These are phyloP conservation scores for Posidonia oceanica DNA, from an alignment of 116 monocot genomes.

Conservation along the genomic window DNA sequence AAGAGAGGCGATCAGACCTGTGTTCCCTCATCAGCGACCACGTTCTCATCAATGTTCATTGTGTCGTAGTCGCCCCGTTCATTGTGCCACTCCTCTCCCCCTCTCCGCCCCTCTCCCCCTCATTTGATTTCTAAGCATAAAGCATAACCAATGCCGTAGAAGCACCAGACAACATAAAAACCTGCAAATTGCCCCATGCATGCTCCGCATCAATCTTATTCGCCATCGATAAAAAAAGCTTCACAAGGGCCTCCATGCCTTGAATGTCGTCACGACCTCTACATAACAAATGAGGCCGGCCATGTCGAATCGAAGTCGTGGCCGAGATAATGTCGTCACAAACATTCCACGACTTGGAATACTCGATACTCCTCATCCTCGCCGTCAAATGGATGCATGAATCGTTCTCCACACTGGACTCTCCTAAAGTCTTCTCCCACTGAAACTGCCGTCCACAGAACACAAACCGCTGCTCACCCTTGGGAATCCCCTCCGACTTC, in stretches of 20 bases:
- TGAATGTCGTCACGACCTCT: background rate
- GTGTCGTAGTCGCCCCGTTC: too few species aligned
- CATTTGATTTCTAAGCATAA: too few species aligned
- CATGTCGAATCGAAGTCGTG: background rate
- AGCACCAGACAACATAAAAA: conserved; percentile 38
- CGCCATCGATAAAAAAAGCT: conserved; percentile 28
- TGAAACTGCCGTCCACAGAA: conserved; percentile 61
- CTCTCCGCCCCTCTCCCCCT: too few species aligned
- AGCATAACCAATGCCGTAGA: conserved; percentile 44
- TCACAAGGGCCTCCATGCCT: conserved; percentile 20
- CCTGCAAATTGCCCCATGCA: conserved; percentile 25
- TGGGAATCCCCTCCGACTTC: too few species aligned
- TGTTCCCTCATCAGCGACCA: too few species aligned
- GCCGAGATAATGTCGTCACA: conserved; percentile 29
- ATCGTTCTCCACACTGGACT: conserved; percentile 26
- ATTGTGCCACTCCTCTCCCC: too few species aligned
- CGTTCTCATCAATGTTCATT: too few species aligned
- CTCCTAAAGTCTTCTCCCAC: conserved; percentile 25
- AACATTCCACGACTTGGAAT: too few species aligned
- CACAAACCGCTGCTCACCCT: too few species aligned
- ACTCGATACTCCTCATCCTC: conserved; percentile 37
- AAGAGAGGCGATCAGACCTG: too few species aligned
- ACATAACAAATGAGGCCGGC: background rate
- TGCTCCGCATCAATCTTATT: background rate
- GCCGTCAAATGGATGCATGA: conserved; percentile 35